phyloP scores from a whole-genome alignment of 345 rosid species.

The Syzygium aromaticum region DNA sequence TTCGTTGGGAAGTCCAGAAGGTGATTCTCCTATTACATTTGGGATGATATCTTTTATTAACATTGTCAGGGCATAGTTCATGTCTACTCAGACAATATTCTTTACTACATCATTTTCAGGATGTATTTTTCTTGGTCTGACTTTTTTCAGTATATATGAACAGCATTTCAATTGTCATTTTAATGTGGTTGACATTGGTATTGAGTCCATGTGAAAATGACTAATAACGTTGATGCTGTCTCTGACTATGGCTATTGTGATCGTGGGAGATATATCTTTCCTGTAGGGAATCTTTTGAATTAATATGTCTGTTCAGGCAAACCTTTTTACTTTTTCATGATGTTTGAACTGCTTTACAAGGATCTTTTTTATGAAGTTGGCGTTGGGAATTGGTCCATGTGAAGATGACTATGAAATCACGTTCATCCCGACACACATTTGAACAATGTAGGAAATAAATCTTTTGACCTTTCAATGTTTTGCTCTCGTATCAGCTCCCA shows the following conservation, averaged over 20 bases:
- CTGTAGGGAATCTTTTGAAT: neutral
- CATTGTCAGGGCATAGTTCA: neutral
- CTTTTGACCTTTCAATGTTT: neutral
- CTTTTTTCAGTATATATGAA: neutral
- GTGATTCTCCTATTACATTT: neutral
- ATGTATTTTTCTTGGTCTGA: neutral
- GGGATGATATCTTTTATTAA: neutral
- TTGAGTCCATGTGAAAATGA: neutral
- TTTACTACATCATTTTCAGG: neutral
- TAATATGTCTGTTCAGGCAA: neutral
- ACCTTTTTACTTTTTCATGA: neutral
- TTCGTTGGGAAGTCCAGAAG: conserved; percentile 70
- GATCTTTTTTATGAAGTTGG: neutral
- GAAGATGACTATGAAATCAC: neutral
- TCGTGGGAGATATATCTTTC: neutral
- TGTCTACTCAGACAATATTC: neutral
- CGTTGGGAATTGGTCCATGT: neutral
- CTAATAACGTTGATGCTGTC: neutral
- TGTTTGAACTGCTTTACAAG: neutral
- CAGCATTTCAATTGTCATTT: neutral
- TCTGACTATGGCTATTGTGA: neutral
- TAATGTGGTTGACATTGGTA: neutral
- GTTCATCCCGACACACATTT: neutral
- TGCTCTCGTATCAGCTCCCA: neutral
- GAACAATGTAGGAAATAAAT: neutral